phyloP scores from a whole-genome alignment of 257 asterid species.

The Jaltomata sinuosa region DNA sequence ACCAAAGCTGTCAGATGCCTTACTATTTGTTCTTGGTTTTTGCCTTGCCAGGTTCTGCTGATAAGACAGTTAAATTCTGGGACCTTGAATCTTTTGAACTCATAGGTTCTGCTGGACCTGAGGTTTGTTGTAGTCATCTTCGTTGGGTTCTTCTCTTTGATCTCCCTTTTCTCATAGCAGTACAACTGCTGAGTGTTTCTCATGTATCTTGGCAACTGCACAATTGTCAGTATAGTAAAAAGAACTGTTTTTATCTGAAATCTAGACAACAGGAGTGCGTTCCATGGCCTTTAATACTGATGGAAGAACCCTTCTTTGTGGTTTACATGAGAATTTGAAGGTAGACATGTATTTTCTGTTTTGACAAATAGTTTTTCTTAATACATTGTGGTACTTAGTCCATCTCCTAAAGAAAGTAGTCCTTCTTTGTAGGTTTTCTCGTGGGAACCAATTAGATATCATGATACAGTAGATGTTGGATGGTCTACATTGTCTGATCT shows the following conservation, averaged over 20 bases:
- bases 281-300: conserved; percentile 96
- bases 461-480: conserved; percentile 94
- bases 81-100: conserved; percentile 99
- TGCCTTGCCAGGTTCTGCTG: conserved; percentile 78
- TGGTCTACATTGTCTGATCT: conserved; percentile 98
- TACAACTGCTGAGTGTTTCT: neutral
- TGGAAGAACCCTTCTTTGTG: conserved; percentile 96
- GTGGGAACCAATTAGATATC: conserved; percentile 96
- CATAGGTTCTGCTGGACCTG: conserved; percentile 94
- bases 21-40: conserved; percentile 4
- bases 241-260: conserved; percentile 21
- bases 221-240: neutral
- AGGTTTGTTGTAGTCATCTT: conserved; percentile 37
- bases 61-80: conserved; percentile 95
- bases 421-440: conserved; percentile 59
- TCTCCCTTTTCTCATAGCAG: neutral
- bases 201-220: neutral
- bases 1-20: neutral
- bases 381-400: neutral
- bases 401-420: neutral
- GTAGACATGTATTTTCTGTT: conserved; percentile 26
- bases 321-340: conserved; percentile 93
- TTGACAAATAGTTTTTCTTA: neutral
- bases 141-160: neutral
- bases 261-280: conserved; percentile 91